A percentile compares a stretch with the other conserved stretches of the same genome.
Evolutionary conservation across 495 filamentous ascomycete genomes (phyloP).

Genomic region (Mytilinidion resinicola): DNA sequence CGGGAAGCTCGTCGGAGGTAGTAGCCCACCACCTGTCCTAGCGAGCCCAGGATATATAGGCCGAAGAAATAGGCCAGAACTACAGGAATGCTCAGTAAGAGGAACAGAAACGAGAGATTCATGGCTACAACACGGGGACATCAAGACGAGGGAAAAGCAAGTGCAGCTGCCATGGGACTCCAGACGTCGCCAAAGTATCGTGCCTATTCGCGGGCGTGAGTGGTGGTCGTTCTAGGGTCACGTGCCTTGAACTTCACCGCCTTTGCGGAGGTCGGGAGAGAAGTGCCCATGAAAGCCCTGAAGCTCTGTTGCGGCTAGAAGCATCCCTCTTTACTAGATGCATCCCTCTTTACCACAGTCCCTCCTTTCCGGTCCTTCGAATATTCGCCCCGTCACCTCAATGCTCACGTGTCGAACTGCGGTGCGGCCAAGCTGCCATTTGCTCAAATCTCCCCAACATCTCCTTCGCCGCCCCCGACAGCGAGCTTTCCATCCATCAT

Average conservation of each 20-base stretch:
- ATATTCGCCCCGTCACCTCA: neutral
- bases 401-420: neutral
- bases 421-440: neutral
- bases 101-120: constrained; percentile 30
- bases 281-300: no score
- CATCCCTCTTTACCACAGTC: neutral
- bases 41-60: constrained; percentile 29
- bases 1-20: constrained; percentile 60
- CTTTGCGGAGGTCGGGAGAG: neutral
- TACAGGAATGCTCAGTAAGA: constrained; percentile 22
- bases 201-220: neutral
- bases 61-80: constrained; percentile 21
- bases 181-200: neutral
- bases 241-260: neutral
- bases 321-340: neutral
- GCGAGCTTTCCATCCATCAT: constrained; percentile 23
- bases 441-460: neutral
- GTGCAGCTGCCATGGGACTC: neutral
- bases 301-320: neutral
- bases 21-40: constrained; percentile 53
- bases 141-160: neutral
- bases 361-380: neutral
- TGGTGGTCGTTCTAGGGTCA: neutral
- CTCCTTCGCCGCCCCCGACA: neutral
- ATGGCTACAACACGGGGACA: constrained; percentile 5